These are phyloP conservation scores for Lagerstroemia speciosa DNA, from an alignment of 345 rosid species.

Conservation along the genomic window DNA sequence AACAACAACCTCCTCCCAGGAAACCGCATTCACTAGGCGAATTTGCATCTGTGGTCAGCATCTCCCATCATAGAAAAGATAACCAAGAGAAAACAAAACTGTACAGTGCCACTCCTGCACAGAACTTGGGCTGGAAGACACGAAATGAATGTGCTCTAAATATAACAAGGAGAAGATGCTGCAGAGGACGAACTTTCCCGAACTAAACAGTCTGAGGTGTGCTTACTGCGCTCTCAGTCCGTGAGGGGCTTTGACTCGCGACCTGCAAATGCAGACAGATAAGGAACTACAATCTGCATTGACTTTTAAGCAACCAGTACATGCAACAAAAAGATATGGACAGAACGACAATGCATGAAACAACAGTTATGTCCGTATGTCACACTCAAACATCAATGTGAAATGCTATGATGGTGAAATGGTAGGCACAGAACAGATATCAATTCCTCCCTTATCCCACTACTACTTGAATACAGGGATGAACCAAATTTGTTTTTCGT, in stretches of 20 bases:
- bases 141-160: neutral
- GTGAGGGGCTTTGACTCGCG: slow-evolving; percentile 6
- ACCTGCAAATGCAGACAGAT: neutral
- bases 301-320: neutral
- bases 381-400: neutral
- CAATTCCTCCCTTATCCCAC: no score
- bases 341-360: neutral
- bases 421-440: no score
- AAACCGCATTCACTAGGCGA: neutral
- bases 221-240: neutral
- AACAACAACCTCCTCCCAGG: neutral
- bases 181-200: neutral
- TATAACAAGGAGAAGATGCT: neutral
- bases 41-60: neutral
- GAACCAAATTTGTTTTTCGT: no score
- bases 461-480: no score
- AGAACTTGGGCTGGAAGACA: neutral
- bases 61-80: neutral
- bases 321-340: neutral
- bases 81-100: neutral
- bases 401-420: no score
- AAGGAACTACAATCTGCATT: neutral
- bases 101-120: neutral
- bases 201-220: slow-evolving; percentile 1
- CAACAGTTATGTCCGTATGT: neutral